Evolutionary conservation across 2,329 filamentous ascomycete genomes (phyloP).

Genomic region (Penicillium sp.): DNA sequence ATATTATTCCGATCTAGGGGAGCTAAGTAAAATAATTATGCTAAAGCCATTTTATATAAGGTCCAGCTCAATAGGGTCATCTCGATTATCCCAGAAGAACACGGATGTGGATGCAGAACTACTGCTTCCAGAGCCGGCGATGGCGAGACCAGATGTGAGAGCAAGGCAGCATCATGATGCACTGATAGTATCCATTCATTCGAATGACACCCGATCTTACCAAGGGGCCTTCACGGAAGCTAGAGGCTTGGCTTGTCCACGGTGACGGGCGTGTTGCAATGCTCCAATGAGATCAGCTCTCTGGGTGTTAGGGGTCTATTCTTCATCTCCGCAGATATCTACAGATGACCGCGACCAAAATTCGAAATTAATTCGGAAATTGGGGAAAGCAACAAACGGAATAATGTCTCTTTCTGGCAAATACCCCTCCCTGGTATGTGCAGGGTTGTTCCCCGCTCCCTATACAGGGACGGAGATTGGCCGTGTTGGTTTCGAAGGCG

Average conservation of each 20-base stretch:
- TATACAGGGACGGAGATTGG: constrained; percentile 8
- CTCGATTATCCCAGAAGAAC: not conserved
- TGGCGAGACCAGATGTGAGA: not conserved
- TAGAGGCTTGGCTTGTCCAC: not conserved
- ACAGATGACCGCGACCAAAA: not conserved
- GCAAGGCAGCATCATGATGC: not conserved
- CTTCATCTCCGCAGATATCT: not conserved
- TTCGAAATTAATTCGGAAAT: not conserved
- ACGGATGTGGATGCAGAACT: not conserved
- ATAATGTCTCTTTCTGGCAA: not conserved
- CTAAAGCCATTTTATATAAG: not conserved
- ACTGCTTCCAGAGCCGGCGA: not conserved
- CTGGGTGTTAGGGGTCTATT: no score
- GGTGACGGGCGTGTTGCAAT: not conserved
- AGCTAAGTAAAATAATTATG: not conserved
- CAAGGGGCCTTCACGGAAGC: not conserved
- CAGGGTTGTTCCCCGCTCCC: constrained; percentile 2
- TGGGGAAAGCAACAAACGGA: not conserved
- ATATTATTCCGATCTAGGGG: not conserved
- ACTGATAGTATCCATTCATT: not conserved
- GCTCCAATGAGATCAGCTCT: not conserved
- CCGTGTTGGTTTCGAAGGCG: constrained; percentile 17
- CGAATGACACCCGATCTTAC: not conserved
- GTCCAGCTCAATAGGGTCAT: not conserved
- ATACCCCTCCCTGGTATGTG: constrained; percentile 3